Evolutionary conservation across 202 grass and related monocot species (phyloP).

Genomic region (Zoysia matrella): DNA sequence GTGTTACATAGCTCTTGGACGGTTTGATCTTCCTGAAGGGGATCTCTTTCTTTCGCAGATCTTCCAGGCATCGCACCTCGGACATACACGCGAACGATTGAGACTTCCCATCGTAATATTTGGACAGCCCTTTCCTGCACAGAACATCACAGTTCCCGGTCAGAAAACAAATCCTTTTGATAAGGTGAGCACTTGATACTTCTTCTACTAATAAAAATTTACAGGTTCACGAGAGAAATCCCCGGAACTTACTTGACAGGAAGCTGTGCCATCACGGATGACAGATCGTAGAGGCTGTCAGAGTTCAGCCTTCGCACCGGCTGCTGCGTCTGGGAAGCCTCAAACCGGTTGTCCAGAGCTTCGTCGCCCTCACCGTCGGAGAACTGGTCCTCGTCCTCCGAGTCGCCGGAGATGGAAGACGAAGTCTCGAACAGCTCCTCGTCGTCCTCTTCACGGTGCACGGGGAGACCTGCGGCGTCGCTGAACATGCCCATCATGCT

Average conservation of each 20-base stretch:
- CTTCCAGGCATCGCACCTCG: constrained; percentile 73
- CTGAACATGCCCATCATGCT: constrained; percentile 56
- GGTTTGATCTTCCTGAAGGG: constrained; percentile 70
- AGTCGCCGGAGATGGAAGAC: constrained; percentile 66
- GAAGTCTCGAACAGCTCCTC: constrained; percentile 68
- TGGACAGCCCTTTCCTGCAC: constrained; percentile 87
- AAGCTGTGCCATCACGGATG: constrained; percentile 67
- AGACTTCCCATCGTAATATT: constrained; percentile 90
- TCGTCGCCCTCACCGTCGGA: constrained; percentile 42
- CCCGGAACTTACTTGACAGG: constrained; percentile 70
- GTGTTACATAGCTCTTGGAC: constrained; percentile 60
- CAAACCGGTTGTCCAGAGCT: constrained; percentile 24
- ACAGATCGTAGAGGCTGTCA: constrained; percentile 58
- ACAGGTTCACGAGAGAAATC: neutral
- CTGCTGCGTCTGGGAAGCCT: neutral
- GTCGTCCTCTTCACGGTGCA: constrained; percentile 50
- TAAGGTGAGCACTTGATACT: neutral
- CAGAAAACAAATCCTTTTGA: neutral
- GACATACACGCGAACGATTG: constrained; percentile 79
- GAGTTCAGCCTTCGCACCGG: constrained; percentile 51
- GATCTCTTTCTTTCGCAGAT: constrained; percentile 80
- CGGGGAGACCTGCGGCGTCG: constrained; percentile 32
- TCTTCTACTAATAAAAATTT: neutral
- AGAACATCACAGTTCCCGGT: neutral
- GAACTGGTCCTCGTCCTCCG: constrained; percentile 52